Conservation (phyloP, 768 basidiomycete species). For the Agrocybe chaxingu region DNA sequence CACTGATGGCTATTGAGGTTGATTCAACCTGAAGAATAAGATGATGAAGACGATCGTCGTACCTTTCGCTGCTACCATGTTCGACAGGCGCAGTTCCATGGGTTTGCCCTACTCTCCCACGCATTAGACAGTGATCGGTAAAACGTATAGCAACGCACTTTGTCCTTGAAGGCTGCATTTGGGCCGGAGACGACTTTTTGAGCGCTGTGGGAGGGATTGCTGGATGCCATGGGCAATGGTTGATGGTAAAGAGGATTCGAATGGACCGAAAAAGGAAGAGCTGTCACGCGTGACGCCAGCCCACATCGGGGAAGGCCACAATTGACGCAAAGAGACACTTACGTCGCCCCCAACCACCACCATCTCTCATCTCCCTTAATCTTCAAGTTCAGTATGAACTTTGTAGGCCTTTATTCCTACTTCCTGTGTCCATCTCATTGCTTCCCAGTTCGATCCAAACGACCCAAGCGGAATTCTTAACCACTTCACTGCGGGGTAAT, state of each 20-base stretch:
- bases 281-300: constrained; percentile 32
- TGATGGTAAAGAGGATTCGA: constrained; percentile 2
- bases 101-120: constrained; percentile 76
- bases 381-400: constrained; percentile 33
- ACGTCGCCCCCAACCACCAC: constrained; percentile 8
- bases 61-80: constrained; percentile 98
- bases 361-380: constrained; percentile 5
- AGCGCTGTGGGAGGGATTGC: constrained; percentile 31
- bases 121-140: constrained; percentile 16
- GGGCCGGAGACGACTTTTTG: constrained; percentile 50
- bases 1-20: constrained; percentile 76
- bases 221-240: constrained; percentile 29
- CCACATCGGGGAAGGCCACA: constrained; percentile 10
- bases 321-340: constrained; percentile 14
- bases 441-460: constrained; percentile 37
- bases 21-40: constrained; percentile 11
- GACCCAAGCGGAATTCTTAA: constrained; percentile 62
- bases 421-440: constrained; percentile 5
- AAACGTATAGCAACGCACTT: constrained; percentile 40
- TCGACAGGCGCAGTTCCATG: constrained; percentile 95
- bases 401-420: constrained; percentile 29
- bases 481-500: constrained; percentile 65
- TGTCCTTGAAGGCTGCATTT: constrained; percentile 85
- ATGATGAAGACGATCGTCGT: constrained; percentile 8
- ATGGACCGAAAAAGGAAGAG: constrained; percentile 24